These are phyloP conservation scores for Durio zibethinus DNA, from an alignment of 345 rosid species.

Conservation along the genomic window DNA sequence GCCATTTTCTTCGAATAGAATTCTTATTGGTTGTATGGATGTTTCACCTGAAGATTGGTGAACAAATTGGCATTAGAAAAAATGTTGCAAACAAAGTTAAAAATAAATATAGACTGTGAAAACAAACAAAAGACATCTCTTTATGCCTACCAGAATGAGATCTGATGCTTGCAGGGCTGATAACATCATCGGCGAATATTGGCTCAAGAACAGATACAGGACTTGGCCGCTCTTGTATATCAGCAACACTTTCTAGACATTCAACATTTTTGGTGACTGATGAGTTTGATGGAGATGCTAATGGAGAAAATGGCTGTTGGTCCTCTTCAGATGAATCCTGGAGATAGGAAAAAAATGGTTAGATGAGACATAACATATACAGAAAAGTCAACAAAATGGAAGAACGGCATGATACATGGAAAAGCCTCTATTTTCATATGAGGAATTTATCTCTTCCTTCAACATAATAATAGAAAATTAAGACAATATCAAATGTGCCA, in stretches of 20 bases:
- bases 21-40: slow-evolving; percentile 47
- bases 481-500: not conserved
- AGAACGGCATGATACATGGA: slow-evolving; percentile 1
- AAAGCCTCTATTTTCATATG: not conserved
- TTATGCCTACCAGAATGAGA: slow-evolving; percentile 51
- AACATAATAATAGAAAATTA: not conserved
- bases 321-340: slow-evolving; percentile 43
- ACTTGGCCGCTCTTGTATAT: slow-evolving; percentile 60
- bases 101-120: not conserved
- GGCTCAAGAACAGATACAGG: slow-evolving; percentile 93
- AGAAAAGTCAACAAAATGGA: slow-evolving; percentile 14
- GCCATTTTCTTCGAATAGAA: slow-evolving; percentile 60
- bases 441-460: slow-evolving; percentile 3
- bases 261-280: slow-evolving; percentile 34
- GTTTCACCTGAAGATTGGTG: slow-evolving; percentile 43
- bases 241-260: slow-evolving; percentile 41
- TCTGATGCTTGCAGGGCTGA: slow-evolving; percentile 54
- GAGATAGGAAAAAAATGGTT: slow-evolving; percentile 18
- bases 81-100: not conserved
- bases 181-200: slow-evolving; percentile 57
- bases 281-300: slow-evolving; percentile 43
- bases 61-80: slow-evolving; percentile 27
- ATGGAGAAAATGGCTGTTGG: slow-evolving; percentile 39
- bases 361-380: not conserved
- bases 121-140: not conserved